phyloP scores from a whole-genome alignment of 805 yeast genomes.

The Saturnispora sanitii region DNA sequence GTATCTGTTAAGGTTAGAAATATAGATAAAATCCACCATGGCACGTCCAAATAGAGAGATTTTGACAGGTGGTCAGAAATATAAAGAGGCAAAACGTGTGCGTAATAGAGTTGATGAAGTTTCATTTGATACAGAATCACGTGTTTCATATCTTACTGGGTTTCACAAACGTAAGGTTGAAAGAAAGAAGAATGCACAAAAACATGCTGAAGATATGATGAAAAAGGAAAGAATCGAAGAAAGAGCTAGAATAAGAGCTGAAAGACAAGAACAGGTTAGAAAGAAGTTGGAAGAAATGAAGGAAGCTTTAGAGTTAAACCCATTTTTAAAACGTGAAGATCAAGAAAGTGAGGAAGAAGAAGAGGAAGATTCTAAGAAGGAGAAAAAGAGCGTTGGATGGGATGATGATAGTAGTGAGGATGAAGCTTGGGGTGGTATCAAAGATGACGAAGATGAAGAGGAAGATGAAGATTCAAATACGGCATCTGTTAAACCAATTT shows the following conservation, averaged over 20 bases:
- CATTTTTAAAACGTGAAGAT: conserved; percentile 11
- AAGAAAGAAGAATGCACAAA: conserved; percentile 79
- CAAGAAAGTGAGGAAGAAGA: conserved; percentile 28
- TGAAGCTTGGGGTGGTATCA: conserved; percentile 35
- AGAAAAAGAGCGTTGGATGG: conserved; percentile 14
- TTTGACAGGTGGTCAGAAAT: conserved; percentile 78
- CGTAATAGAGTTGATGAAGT: conserved; percentile 75
- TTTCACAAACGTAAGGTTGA: conserved; percentile 89
- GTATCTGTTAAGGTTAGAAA: too few relatives aligned
- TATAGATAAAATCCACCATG: conserved; percentile 12
- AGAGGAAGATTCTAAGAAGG: conserved; percentile 14
- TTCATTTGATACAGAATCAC: conserved; percentile 66
- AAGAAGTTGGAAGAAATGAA: conserved; percentile 53
- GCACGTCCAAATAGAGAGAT: conserved; percentile 62
- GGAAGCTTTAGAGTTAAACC: conserved; percentile 16
- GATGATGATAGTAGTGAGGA: conserved; percentile 14
- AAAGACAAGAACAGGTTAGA: conserved; percentile 55
- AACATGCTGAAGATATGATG: conserved; percentile 66
- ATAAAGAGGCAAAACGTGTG: conserved; percentile 57
- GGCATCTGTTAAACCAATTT: conserved; percentile 30
- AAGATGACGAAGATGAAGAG: conserved; percentile 17
- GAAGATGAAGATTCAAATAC: conserved; percentile 12
- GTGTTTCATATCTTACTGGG: conserved; percentile 83
- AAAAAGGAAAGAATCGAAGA: conserved; percentile 65
- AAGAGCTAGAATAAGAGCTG: conserved; percentile 61